phyloP scores from a whole-genome alignment of 2,329 filamentous ascomycete genomes.

The Ramichloridium luteum region DNA sequence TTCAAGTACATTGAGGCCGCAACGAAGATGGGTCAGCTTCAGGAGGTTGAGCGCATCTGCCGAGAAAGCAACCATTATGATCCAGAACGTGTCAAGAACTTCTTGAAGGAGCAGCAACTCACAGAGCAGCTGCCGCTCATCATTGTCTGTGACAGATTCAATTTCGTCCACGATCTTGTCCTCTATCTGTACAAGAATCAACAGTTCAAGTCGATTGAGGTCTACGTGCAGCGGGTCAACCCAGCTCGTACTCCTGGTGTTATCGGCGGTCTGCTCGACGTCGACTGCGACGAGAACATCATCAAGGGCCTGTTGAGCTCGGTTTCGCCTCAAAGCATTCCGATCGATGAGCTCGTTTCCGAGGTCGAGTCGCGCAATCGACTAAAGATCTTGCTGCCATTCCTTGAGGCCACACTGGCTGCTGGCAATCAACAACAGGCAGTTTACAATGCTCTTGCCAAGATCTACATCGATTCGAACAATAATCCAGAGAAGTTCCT shows the following conservation, averaged over 20 bases:
- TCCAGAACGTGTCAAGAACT: constrained; percentile 95
- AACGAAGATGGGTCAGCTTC: constrained; percentile 82
- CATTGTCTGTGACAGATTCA: constrained; percentile 98
- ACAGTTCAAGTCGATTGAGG: constrained; percentile 97
- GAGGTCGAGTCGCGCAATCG: constrained; percentile 96
- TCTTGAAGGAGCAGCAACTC: constrained; percentile 89
- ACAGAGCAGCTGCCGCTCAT: constrained; percentile 91
- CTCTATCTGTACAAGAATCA: constrained; percentile 98
- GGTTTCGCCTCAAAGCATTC: constrained; percentile 72
- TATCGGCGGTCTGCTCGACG: constrained; percentile 83
- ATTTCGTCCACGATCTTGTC: constrained; percentile 94
- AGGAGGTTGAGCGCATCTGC: constrained; percentile 94
- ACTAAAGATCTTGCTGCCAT: constrained; percentile 86
- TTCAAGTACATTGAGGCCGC: constrained; percentile 99
- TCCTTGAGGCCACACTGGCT: constrained; percentile 83
- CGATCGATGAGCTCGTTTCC: constrained; percentile 82
- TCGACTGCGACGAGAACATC: constrained; percentile 91
- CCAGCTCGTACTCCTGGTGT: constrained; percentile 82
- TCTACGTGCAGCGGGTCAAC: constrained; percentile 96
- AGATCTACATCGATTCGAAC: constrained; percentile 99
- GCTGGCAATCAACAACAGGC: constrained; percentile 91
- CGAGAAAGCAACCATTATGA: constrained; percentile 81
- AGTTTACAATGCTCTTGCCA: constrained; percentile 91
- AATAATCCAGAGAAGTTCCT: constrained; percentile 96
- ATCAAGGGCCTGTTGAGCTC: constrained; percentile 85